Evolutionary conservation across 805 yeast genomes (phyloP).

Genomic region (Vanderwaltozyma verrucispora): DNA sequence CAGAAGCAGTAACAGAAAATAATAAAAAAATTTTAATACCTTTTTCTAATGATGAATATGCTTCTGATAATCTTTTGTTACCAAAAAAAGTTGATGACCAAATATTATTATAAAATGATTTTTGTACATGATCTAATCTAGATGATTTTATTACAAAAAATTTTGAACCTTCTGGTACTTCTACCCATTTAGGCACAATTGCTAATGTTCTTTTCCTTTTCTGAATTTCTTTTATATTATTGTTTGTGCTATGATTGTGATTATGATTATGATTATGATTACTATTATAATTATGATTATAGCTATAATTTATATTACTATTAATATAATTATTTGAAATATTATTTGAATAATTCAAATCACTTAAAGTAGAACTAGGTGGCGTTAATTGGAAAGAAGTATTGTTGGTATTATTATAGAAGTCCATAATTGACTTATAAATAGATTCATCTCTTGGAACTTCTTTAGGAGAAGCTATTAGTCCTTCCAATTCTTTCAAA

Average conservation of each 20-base stretch:
- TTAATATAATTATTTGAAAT: background rate
- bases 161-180: slow-evolving; percentile 26
- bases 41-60: slow-evolving; percentile 22
- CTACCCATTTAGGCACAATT: slow-evolving; percentile 19
- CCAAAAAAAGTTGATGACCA: slow-evolving; percentile 57
- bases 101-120: slow-evolving; percentile 38
- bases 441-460: too few species aligned
- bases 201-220: slow-evolving; percentile 5
- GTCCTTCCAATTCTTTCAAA: slow-evolving; percentile 14
- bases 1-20: slow-evolving; percentile 49
- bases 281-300: background rate
- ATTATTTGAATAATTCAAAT: too few species aligned
- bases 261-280: background rate
- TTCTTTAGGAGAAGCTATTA: too few species aligned
- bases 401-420: too few species aligned
- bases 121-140: slow-evolving; percentile 37
- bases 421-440: too few species aligned
- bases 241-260: background rate
- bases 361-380: too few species aligned
- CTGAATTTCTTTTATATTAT: background rate
- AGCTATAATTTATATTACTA: background rate
- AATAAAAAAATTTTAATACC: slow-evolving; percentile 35
- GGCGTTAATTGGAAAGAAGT: too few species aligned
- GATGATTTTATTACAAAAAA: slow-evolving; percentile 49
- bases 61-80: slow-evolving; percentile 39